phyloP scores from a whole-genome alignment of 2,329 filamentous ascomycete genomes.

The Fusarium sp. region DNA sequence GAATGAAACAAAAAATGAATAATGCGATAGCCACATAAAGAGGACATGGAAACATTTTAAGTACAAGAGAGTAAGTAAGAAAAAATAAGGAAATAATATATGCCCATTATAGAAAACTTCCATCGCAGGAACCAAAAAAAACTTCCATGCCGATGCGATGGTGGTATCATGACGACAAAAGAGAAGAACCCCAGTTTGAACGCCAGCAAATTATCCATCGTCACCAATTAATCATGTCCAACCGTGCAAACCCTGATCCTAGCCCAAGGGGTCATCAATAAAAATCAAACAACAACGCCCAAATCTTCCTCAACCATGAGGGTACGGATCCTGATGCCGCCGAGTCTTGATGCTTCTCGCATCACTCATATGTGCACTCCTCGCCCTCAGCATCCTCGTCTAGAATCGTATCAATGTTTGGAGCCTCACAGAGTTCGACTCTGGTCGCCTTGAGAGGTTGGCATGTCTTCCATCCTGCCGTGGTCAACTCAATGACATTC shows the following conservation, averaged over 20 bases:
- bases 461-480: constrained; percentile 50
- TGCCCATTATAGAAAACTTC: neutral
- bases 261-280: neutral
- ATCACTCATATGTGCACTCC: constrained; percentile 18
- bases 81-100: neutral
- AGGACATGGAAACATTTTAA: neutral
- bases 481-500: constrained; percentile 49
- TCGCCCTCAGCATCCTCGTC: constrained; percentile 48
- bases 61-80: neutral
- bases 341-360: neutral
- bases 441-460: constrained; percentile 44
- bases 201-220: neutral
- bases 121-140: neutral
- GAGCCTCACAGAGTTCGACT: constrained; percentile 19
- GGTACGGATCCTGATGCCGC: neutral
- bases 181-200: neutral
- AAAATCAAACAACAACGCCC: neutral
- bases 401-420: constrained; percentile 2
- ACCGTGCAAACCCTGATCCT: neutral
- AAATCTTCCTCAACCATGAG: neutral
- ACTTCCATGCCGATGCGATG: neutral
- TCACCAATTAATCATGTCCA: neutral
- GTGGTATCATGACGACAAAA: constrained; percentile 21
- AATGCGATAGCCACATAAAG: neutral
- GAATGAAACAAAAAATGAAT: neutral